phyloP scores from a whole-genome alignment of 164 flowering plant genomes.

The grape (Vitis vinifera) region ASM3070453v1 NC_081810.1:23007001-23007500 shows the following conservation, averaged over 20 bases:
- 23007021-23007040: background rate
- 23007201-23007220: conserved; percentile 15
- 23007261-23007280: conserved; percentile 8
- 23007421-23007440: background rate
- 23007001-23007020: background rate
- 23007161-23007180: conserved; percentile 11
- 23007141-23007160: background rate
- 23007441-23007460: conserved; percentile 1
- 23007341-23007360: background rate
- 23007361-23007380: background rate
- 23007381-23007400: conserved; percentile 1
- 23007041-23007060: background rate
- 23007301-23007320: conserved; percentile 11
- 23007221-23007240: conserved; percentile 20
- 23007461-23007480: background rate
- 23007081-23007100: background rate
- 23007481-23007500: too few relatives aligned
- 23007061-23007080: background rate
- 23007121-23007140: too few relatives aligned
- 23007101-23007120: too few relatives aligned
- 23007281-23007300: conserved; percentile 2
- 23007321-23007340: conserved; percentile 9
- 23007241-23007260: conserved; percentile 12
- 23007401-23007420: background rate
- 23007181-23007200: conserved; percentile 6